Percentiles rank a stretch among this genome's conserved stretches.
Conservation (phyloP, 352 stramenopile genomes). For the Phytophthora sp. region DNA sequence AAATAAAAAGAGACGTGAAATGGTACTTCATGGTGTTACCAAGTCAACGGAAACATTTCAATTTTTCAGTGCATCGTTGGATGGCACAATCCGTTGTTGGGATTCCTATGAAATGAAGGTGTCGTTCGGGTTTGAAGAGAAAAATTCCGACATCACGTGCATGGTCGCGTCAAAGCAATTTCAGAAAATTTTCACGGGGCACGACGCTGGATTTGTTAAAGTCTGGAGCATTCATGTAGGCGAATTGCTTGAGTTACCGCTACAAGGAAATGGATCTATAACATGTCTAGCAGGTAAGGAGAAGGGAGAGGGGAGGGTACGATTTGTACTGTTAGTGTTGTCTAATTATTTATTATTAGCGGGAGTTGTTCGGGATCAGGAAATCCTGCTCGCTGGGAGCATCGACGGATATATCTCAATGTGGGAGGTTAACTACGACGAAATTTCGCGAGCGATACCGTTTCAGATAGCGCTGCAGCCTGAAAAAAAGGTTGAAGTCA, state of each 20-base stretch:
- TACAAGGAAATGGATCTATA: conserved; percentile 42
- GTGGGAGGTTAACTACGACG: conserved; percentile 61
- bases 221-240: conserved; percentile 70
- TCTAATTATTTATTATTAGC: conserved; percentile 26
- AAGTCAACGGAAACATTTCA: conserved; percentile 30
- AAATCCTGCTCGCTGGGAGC: conserved; percentile 64
- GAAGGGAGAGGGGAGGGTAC: no score
- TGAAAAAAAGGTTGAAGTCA: conserved; percentile 57
- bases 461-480: conserved; percentile 20
- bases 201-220: conserved; percentile 63
- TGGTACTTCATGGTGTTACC: not conserved
- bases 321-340: not conserved
- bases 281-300: conserved; percentile 61
- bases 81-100: conserved; percentile 81
- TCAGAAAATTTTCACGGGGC: conserved; percentile 64
- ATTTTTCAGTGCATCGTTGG: conserved; percentile 73
- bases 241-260: conserved; percentile 36
- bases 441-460: conserved; percentile 22
- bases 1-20: not conserved
- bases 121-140: conserved; percentile 71
- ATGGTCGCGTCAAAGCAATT: conserved; percentile 57
- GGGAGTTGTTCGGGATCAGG: conserved; percentile 56
- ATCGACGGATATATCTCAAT: conserved; percentile 52
- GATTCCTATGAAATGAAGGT: conserved; percentile 72
- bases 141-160: conserved; percentile 65